Evolutionary conservation across 768 basidiomycete genomes (phyloP).

Genomic region (Mycena filopes): DNA sequence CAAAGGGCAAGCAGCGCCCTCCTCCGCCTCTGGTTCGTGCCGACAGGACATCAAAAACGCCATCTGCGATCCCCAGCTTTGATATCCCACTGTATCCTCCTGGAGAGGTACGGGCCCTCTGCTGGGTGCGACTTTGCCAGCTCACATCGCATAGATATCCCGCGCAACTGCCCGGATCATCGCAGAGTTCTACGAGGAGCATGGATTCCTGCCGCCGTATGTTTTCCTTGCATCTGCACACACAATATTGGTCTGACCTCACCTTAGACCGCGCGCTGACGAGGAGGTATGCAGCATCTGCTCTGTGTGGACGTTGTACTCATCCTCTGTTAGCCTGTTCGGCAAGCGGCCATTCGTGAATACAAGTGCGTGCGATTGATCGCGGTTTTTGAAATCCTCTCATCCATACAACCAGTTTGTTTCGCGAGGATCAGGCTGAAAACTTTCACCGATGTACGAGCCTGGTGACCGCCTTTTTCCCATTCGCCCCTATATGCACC

Average conservation of each 20-base stretch:
- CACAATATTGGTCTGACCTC: too few species aligned
- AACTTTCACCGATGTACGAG: conserved; percentile 23
- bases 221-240: too few species aligned
- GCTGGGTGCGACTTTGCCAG: not conserved
- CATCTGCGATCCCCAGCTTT: conserved; percentile 2
- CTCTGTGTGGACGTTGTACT: not conserved
- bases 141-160: conserved; percentile 10
- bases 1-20: not conserved
- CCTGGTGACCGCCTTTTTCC: conserved; percentile 20
- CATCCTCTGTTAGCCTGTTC: not conserved
- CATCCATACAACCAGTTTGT: conserved; percentile 10
- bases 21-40: not conserved
- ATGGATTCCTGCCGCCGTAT: conserved; percentile 23
- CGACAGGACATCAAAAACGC: not conserved
- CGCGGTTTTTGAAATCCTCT: not conserved
- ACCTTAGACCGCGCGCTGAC: conserved; percentile 12
- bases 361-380: conserved; percentile 17
- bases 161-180: conserved; percentile 15
- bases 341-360: conserved; percentile 12
- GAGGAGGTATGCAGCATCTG: conserved; percentile 6
- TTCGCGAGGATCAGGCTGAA: conserved; percentile 17
- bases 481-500: conserved; percentile 8
- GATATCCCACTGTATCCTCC: conserved; percentile 16
- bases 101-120: conserved; percentile 2
- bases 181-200: conserved; percentile 20